Evolutionary conservation across 202 grass and related monocot genomes (phyloP).

Genomic region (Setaria viridis): DNA sequence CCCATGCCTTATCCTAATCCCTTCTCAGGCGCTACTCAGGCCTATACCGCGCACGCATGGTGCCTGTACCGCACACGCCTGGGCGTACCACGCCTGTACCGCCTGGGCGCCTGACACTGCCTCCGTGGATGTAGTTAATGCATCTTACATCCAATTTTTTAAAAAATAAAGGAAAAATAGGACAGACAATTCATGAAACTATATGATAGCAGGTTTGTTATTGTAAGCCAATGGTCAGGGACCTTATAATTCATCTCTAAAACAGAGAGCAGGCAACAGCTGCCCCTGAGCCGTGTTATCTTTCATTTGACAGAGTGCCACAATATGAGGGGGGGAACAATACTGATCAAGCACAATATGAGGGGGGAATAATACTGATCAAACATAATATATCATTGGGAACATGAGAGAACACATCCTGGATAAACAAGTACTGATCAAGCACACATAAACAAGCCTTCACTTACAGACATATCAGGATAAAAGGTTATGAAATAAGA

Average conservation of each 20-base stretch:
- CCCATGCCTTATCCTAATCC: too few species aligned
- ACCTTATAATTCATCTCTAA: slow-evolving; percentile 1
- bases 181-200: background rate
- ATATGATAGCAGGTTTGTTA: background rate
- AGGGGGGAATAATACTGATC: background rate
- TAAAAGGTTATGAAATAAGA: too few species aligned
- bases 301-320: background rate
- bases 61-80: too few species aligned
- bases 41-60: too few species aligned
- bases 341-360: background rate
- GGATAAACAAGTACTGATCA: slow-evolving; percentile 22
- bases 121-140: background rate
- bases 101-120: too few species aligned
- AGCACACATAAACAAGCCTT: background rate
- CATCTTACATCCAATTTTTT: background rate
- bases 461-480: background rate
- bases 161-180: background rate
- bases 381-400: slow-evolving; percentile 32
- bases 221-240: slow-evolving; percentile 7
- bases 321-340: background rate
- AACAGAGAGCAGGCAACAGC: slow-evolving; percentile 19
- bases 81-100: too few species aligned
- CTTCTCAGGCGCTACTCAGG: too few species aligned
- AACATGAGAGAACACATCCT: slow-evolving; percentile 34
- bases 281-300: background rate